Base-by-base conservation (phyloP, 331 rosid genomes). In the Pyracantha coccinea region DNA sequence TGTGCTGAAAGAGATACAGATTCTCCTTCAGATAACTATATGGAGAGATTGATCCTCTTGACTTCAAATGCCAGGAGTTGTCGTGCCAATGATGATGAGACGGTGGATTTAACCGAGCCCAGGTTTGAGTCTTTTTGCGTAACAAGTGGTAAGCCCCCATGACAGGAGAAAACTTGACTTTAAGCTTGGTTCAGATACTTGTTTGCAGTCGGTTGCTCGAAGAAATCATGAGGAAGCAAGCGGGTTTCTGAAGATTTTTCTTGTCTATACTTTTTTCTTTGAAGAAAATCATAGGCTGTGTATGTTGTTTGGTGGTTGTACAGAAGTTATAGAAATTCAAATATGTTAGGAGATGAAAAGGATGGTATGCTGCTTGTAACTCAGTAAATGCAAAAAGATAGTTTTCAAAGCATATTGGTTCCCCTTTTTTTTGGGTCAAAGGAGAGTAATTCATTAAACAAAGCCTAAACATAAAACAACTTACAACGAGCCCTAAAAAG, bases 31-130 rank as follows among this genome's bases (percentile, higher is more conserved):
- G 73, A 81, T 2, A 86, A 80, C 82, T 70, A 68, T 67, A 84
- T 83, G 79, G 83, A 90, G 73, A 87, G 85, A 69, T 77, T 84
- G 80, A 73, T 84, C 66, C 81, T 82, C 76, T 81, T 76, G 76
- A 82, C 88, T 66, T 81, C 91, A 24, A 86, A 86, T n/a, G 86
- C 81, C 60, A 83, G 81, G 77, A 87, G 83, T 41, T 44, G 83
- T 83, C 87, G 54, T 65, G 81, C 85, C 80, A 55, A 81, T 10
- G 91, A 89, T 61, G 92, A 87, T 68, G 97, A 90, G 77, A 81
- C 66, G 38, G 93, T 92, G 23, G 99, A 95, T 84, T 78, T 95
- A 63, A 85, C 91, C 1, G 97, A 95, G 83, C 99, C 99, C 24
- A 90, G 93, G 79, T 83, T 85, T 3, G 96, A 95, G 84, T 88